A percentile compares a stretch with the other conserved stretches of the same genome.
phyloP scores from a whole-genome alignment of 164 flowering plant species.

The Amborella trichopoda region DNA sequence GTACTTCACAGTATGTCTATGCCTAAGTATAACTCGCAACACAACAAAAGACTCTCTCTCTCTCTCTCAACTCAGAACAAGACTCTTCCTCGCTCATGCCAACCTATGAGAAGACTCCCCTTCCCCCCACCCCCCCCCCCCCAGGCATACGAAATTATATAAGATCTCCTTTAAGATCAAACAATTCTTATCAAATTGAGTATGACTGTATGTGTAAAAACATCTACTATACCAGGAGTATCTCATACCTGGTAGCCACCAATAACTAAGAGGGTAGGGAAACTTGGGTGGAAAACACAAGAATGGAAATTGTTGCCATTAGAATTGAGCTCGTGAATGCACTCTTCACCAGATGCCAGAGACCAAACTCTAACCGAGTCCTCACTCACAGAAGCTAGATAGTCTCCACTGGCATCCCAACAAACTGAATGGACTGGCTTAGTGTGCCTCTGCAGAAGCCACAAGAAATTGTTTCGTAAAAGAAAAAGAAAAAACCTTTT shows the following conservation, averaged over 20 bases:
- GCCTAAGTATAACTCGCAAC: too few relatives aligned
- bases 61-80: too few relatives aligned
- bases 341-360: constrained; percentile 41
- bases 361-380: constrained; percentile 80
- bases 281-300: constrained; percentile 80
- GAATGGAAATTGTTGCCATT: constrained; percentile 77
- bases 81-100: too few relatives aligned
- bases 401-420: constrained; percentile 85
- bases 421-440: constrained; percentile 54
- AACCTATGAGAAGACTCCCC: too few relatives aligned
- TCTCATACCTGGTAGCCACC: constrained; percentile 61
- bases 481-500: neutral
- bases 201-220: too few relatives aligned
- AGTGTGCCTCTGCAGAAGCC: constrained; percentile 50
- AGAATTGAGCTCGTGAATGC: constrained; percentile 69
- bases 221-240: neutral
- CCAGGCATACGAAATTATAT: too few relatives aligned
- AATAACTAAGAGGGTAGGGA: constrained; percentile 62
- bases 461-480: neutral
- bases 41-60: too few relatives aligned
- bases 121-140: too few relatives aligned
- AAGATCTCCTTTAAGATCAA: too few relatives aligned
- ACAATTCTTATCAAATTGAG: too few relatives aligned
- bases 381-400: constrained; percentile 68
- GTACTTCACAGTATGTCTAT: too few relatives aligned